Conservation (phyloP, 2,329 filamentous ascomycete species). For the Stachybotrys chlorohalonatus region DNA sequence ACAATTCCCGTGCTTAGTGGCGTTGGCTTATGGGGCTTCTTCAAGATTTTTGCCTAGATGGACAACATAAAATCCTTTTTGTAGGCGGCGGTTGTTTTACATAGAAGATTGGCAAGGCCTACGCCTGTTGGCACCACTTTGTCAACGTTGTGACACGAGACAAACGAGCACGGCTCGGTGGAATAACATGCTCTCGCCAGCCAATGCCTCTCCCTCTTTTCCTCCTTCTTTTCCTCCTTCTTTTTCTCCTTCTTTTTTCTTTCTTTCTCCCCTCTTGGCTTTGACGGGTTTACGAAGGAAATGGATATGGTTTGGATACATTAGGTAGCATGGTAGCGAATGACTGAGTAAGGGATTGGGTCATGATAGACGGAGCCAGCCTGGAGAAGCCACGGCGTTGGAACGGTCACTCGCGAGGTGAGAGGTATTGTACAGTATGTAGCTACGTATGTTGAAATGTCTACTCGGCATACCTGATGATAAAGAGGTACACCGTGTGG, state of each 20-base stretch:
- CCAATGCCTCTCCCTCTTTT: neutral
- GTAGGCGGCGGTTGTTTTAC: neutral
- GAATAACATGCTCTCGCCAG: neutral
- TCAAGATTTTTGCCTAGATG: constrained; percentile 68
- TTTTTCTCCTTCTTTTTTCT: neutral
- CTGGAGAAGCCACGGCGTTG: no score
- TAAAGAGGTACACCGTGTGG: no score
- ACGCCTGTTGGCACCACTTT: neutral
- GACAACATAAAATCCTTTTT: neutral
- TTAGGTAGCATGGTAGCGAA: no score
- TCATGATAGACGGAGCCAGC: no score
- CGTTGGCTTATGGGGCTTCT: constrained; percentile 80
- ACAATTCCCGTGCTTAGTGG: constrained; percentile 92
- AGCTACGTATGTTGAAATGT: no score
- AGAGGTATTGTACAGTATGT: no score
- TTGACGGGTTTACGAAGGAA: no score
- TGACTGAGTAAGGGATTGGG: no score
- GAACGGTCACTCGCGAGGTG: no score
- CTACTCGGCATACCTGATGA: no score
- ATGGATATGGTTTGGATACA: no score
- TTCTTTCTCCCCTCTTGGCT: neutral
- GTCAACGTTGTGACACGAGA: neutral
- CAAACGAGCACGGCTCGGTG: neutral
- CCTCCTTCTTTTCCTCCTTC: neutral
- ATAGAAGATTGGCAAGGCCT: neutral